Evolutionary conservation across 2,329 filamentous ascomycete genomes (phyloP).

Genomic region (Plenodomus lindquistii): DNA sequence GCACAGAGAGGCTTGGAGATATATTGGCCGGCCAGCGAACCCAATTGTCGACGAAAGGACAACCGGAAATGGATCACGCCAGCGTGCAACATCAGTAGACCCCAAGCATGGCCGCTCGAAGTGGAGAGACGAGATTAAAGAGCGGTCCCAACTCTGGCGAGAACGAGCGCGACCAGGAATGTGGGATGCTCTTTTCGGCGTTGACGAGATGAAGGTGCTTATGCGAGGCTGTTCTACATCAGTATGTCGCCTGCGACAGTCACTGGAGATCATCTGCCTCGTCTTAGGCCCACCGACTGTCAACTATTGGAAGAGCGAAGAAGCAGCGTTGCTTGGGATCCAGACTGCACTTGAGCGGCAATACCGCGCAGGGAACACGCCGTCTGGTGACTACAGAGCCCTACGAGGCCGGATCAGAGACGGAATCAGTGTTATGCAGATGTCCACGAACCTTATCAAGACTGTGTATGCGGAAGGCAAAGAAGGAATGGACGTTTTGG

Average conservation of each 20-base stretch:
- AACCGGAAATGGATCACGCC: conserved; percentile 2
- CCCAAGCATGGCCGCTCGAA: conserved; percentile 3
- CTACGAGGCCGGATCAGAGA: conserved; percentile 12
- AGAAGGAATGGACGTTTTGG: conserved; percentile 33
- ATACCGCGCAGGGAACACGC: conserved; percentile 8
- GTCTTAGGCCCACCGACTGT: conserved; percentile 10
- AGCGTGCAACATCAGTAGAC: conserved; percentile 2
- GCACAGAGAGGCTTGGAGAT: conserved; percentile 17
- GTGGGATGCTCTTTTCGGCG: conserved; percentile 9
- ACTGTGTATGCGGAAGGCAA: conserved; percentile 13
- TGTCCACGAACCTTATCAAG: conserved; percentile 7
- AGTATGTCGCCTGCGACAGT: conserved; percentile 13
- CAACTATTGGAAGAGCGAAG: conserved; percentile 5
- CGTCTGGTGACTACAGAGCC: conserved; percentile 9
- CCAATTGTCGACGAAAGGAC: conserved; percentile 1
- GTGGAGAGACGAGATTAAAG: conserved; percentile 16
- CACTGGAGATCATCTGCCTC: conserved; percentile 14
- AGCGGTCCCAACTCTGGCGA: conserved; percentile 12
- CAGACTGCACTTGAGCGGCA: conserved; percentile 14
- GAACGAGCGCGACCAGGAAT: conserved; percentile 9
- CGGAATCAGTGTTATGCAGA: neutral
- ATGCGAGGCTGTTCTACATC: conserved; percentile 4
- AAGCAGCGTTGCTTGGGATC: conserved; percentile 13
- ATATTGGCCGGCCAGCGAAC: conserved; percentile 1
- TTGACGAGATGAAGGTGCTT: conserved; percentile 11